A percentile compares a stretch with the other conserved stretches of the same genome.
These are phyloP conservation scores for Phytophthora pluvialis DNA, from an alignment of 352 stramenopile genomes.

Conservation along the genomic window DNA sequence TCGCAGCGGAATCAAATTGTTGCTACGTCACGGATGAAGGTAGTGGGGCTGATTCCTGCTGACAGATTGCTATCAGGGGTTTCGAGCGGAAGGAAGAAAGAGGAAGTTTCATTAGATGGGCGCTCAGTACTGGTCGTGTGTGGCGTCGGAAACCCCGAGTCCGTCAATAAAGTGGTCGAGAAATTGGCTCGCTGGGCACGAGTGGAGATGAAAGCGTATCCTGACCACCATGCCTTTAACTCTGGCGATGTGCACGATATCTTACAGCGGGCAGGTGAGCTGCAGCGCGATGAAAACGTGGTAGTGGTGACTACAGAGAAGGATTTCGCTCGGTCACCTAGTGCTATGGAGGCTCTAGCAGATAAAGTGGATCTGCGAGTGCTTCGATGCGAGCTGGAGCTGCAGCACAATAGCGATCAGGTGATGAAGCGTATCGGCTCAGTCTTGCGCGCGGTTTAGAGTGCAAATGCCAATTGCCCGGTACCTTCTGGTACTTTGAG, in stretches of 20 bases:
- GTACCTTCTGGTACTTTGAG: too few species aligned
- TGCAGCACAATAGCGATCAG: constrained; percentile 33
- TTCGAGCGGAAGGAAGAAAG: background rate
- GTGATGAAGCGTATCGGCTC: constrained; percentile 24
- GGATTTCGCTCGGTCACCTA: constrained; percentile 47
- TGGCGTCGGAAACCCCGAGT: constrained; percentile 73
- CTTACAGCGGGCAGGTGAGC: constrained; percentile 9
- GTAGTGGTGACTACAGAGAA: constrained; percentile 77
- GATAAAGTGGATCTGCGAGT: constrained; percentile 36
- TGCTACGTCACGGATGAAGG: constrained; percentile 58
- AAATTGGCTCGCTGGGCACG: constrained; percentile 33
- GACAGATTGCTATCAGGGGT: constrained; percentile 2
- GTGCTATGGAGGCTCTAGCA: constrained; percentile 19
- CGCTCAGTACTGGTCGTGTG: constrained; percentile 53
- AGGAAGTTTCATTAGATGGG: constrained; percentile 10
- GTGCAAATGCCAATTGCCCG: too few species aligned
- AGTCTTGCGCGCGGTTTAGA: background rate
- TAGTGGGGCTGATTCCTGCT: constrained; percentile 37
- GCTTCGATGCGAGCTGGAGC: constrained; percentile 47
- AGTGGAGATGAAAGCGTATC: constrained; percentile 57
- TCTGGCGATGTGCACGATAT: constrained; percentile 44
- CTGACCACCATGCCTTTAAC: constrained; percentile 67
- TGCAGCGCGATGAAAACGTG: constrained; percentile 29
- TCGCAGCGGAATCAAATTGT: constrained; percentile 31
- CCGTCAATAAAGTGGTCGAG: constrained; percentile 53